A percentile compares a stretch with the other conserved stretches of the same genome.
Conservation (phyloP, 208 protist genomes). For the Lotmaria passim region DNA sequence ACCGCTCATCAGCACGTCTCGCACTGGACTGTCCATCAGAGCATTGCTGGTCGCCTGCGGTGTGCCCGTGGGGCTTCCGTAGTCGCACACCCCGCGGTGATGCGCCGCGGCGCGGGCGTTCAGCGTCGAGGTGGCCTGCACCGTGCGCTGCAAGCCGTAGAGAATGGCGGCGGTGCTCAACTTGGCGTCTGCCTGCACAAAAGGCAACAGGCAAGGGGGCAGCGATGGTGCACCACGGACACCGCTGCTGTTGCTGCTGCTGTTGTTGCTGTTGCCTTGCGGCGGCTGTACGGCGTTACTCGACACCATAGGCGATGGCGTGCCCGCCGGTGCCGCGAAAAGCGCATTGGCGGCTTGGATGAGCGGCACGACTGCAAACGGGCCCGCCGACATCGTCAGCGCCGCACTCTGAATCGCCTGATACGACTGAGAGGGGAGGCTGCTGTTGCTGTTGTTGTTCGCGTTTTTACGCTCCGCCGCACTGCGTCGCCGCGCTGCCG, state of each 20-base stretch:
- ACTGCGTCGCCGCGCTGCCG: constrained; percentile 15
- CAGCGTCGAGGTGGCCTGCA: constrained; percentile 12
- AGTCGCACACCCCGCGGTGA: neutral
- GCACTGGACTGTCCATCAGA: no score
- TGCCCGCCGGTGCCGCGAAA: constrained; percentile 1
- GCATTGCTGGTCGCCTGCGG: no score
- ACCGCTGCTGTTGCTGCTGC: neutral
- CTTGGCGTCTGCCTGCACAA: constrained; percentile 24
- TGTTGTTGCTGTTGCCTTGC: neutral
- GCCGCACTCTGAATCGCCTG: constrained; percentile 29
- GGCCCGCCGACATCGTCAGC: constrained; percentile 27
- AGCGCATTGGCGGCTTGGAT: constrained; percentile 25
- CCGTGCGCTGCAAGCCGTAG: constrained; percentile 21
- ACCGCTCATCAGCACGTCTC: no score
- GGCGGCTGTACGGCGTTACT: neutral
- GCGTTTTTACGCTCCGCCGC: neutral
- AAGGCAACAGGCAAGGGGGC: constrained; percentile 23
- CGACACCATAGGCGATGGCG: neutral
- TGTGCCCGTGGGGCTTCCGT: neutral
- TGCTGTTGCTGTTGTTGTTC: neutral
- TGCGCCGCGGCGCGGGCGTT: constrained; percentile 7
- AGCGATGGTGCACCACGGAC: no score
- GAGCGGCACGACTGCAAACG: constrained; percentile 32
- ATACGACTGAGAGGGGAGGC: constrained; percentile 1
- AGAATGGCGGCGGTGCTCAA: constrained; percentile 19